phyloP scores from a whole-genome alignment of 371 early-diverging fungal genomes.

The Apophysomyces ossiformis region DNA sequence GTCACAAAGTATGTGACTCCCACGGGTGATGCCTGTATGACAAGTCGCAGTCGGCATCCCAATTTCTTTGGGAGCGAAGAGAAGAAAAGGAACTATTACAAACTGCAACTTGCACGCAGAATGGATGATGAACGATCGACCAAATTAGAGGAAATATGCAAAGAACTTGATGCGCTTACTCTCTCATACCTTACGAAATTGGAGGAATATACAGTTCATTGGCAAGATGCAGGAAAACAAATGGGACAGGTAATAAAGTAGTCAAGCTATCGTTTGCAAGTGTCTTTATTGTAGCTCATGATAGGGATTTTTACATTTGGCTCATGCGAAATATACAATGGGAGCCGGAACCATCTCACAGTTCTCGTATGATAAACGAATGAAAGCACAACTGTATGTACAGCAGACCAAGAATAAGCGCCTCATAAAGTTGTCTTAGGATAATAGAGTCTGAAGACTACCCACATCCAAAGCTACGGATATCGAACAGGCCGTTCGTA shows the following conservation, averaged over 20 bases:
- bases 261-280: neutral
- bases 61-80: neutral
- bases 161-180: conserved; percentile 38
- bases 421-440: neutral
- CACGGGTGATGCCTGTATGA: no score
- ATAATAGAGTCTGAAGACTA: conserved; percentile 3
- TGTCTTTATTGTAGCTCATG: conserved; percentile 10
- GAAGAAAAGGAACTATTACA: neutral
- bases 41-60: neutral
- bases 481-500: conserved; percentile 7
- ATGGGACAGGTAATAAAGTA: conserved; percentile 34
- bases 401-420: conserved; percentile 19
- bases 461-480: neutral
- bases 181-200: conserved; percentile 39
- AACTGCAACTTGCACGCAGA: neutral
- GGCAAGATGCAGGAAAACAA: conserved; percentile 26
- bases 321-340: conserved; percentile 64
- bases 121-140: neutral
- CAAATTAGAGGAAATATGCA: conserved; percentile 10
- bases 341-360: conserved; percentile 48
- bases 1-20: no score
- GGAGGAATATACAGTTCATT: conserved; percentile 38
- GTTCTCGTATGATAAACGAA: conserved; percentile 58
- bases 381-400: conserved; percentile 53
- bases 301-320: conserved; percentile 50